phyloP scores from a whole-genome alignment of 805 yeast species.

The Spathaspora boniae region DNA sequence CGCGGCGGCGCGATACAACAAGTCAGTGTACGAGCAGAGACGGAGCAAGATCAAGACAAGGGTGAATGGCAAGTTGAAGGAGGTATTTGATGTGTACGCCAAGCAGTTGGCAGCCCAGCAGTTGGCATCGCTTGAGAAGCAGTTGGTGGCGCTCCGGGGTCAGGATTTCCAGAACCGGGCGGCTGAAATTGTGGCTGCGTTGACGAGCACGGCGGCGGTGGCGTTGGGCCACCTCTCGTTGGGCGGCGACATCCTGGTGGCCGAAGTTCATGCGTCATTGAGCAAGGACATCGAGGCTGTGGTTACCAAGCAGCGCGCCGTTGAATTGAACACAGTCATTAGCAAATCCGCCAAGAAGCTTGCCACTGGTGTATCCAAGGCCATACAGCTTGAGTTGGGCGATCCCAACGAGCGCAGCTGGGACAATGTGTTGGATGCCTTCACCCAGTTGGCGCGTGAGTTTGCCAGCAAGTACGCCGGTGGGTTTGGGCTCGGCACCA shows the following conservation, averaged over 20 bases:
- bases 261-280: slow-evolving; percentile 13
- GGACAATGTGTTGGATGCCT: slow-evolving; percentile 52
- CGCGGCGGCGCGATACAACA: slow-evolving; percentile 73
- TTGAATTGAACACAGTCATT: slow-evolving; percentile 30
- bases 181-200: slow-evolving; percentile 6
- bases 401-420: slow-evolving; percentile 54
- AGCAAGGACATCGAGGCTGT: slow-evolving; percentile 40
- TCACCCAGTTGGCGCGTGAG: slow-evolving; percentile 23
- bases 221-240: slow-evolving; percentile 20
- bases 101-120: slow-evolving; percentile 14
- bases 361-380: slow-evolving; percentile 45
- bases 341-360: slow-evolving; percentile 46
- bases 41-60: slow-evolving; percentile 45
- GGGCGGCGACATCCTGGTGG: slow-evolving; percentile 25
- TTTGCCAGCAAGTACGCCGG: slow-evolving; percentile 13
- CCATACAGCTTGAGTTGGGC: slow-evolving; percentile 44
- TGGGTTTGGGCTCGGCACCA: slow-evolving; percentile 60
- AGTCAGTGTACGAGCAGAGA: slow-evolving; percentile 63
- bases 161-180: slow-evolving; percentile 6
- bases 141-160: slow-evolving; percentile 11
- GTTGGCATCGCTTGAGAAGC: slow-evolving; percentile 14
- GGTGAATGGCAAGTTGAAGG: slow-evolving; percentile 28
- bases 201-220: slow-evolving; percentile 1
- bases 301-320: slow-evolving; percentile 29
- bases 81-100: slow-evolving; percentile 34